Percentiles rank a stretch among this genome's conserved stretches.
These are phyloP conservation scores for Phialophora macrospora DNA, from an alignment of 2,329 filamentous ascomycete genomes.

Conservation along the genomic window DNA sequence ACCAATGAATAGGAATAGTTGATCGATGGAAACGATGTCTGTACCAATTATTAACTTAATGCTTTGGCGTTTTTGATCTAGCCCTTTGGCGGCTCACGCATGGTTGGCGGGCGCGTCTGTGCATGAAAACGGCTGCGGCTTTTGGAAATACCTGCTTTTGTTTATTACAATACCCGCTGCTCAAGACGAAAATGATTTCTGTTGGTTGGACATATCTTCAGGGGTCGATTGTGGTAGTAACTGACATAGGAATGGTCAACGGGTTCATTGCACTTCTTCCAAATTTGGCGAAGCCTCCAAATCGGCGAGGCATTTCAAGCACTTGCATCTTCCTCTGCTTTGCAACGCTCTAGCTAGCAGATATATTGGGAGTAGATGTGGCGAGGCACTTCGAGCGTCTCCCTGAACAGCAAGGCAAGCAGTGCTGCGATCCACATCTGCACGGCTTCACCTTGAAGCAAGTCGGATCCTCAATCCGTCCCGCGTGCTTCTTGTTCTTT, in stretches of 20 bases:
- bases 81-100: constrained; percentile 21
- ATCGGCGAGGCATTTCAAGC: background rate
- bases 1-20: constrained; percentile 30
- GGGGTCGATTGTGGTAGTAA: constrained; percentile 29
- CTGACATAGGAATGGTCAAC: constrained; percentile 24
- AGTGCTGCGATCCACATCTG: background rate
- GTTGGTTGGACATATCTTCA: constrained; percentile 36
- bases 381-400: background rate
- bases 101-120: constrained; percentile 24
- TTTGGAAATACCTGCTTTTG: constrained; percentile 23
- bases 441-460: background rate
- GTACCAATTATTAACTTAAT: constrained; percentile 33
- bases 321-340: background rate
- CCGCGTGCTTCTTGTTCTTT: background rate
- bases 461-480: background rate
- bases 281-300: background rate
- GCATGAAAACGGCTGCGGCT: constrained; percentile 19
- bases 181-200: constrained; percentile 37
- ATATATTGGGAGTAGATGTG: background rate
- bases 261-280: constrained; percentile 16
- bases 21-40: constrained; percentile 14
- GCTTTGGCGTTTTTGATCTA: constrained; percentile 30
- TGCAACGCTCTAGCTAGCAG: background rate
- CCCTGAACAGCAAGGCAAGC: no score
- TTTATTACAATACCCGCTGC: constrained; percentile 36